A percentile compares a stretch with the other conserved stretches of the same genome.
Conservation (phyloP, 805 yeast species). For the Lipomyces sp. region DNA sequence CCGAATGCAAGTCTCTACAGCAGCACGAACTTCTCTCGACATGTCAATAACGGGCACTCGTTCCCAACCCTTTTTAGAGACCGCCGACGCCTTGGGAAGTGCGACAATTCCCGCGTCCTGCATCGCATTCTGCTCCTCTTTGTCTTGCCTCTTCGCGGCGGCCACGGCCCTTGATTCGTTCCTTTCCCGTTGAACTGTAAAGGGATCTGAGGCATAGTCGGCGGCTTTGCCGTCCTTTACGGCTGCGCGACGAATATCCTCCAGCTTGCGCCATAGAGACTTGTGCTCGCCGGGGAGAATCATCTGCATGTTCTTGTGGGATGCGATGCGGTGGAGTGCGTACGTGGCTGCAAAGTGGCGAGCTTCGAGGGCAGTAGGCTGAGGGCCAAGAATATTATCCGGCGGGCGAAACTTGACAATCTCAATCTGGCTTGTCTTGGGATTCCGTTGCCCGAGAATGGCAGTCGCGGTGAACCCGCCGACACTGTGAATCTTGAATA, state of each 20-base stretch:
- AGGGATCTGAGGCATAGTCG: constrained; percentile 71
- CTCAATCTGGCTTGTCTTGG: constrained; percentile 70
- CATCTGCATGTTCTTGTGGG: constrained; percentile 79
- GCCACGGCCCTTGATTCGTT: constrained; percentile 47
- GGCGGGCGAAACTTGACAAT: constrained; percentile 54
- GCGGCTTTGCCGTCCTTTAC: constrained; percentile 49
- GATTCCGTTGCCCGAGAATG: constrained; percentile 66
- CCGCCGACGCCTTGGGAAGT: not conserved
- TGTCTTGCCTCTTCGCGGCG: constrained; percentile 8
- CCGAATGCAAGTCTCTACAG: constrained; percentile 58
- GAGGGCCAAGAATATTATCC: constrained; percentile 53
- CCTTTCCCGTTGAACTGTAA: constrained; percentile 60
- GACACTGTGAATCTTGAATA: constrained; percentile 39
- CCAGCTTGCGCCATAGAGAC: constrained; percentile 72
- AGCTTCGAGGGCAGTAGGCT: constrained; percentile 83
- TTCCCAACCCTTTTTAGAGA: constrained; percentile 59
- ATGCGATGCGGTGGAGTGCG: constrained; percentile 73
- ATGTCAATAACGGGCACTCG: constrained; percentile 66
- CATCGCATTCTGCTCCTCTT: constrained; percentile 11
- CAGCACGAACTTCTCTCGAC: constrained; percentile 56
- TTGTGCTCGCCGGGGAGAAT: constrained; percentile 81
- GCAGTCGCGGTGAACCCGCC: constrained; percentile 66
- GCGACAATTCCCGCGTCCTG: constrained; percentile 12
- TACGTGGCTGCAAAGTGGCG: constrained; percentile 88
- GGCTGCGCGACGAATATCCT: constrained; percentile 53